Evolutionary conservation across 352 stramenopile species (phyloP).

Genomic region (Pythium oligandrum): DNA sequence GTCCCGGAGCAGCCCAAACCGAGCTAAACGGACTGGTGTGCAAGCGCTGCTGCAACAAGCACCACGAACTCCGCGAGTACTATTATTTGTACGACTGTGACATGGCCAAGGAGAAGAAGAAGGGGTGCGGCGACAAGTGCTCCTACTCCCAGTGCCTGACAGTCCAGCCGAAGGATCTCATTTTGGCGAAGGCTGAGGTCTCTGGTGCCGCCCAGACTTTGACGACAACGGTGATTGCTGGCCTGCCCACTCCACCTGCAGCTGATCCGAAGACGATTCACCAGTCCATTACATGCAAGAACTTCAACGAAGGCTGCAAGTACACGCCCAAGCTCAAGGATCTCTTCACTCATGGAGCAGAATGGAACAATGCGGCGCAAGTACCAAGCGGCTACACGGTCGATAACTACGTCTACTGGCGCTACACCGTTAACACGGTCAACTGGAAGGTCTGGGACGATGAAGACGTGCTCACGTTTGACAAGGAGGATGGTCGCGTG

Average conservation of each 20-base stretch:
- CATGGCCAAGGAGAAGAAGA: neutral
- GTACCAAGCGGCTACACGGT: too few relatives aligned
- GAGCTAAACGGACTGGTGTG: neutral
- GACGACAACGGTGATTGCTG: too few relatives aligned
- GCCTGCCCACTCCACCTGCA: too few relatives aligned
- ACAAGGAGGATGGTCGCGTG: neutral
- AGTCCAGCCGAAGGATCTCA: neutral
- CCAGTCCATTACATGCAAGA: neutral
- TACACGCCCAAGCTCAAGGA: neutral
- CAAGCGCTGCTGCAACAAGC: conserved; percentile 4
- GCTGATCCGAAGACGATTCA: neutral
- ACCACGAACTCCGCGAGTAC: neutral
- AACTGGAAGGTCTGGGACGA: too few relatives aligned
- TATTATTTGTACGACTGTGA: neutral
- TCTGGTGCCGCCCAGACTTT: neutral
- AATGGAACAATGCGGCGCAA: too few relatives aligned
- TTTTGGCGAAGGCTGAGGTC: neutral
- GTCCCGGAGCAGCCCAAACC: too few relatives aligned
- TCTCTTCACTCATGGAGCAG: neutral
- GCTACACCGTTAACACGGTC: too few relatives aligned
- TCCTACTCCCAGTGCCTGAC: neutral
- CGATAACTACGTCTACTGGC: too few relatives aligned
- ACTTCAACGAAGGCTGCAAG: neutral
- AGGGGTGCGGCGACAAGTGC: neutral
- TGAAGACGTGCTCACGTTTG: conserved; percentile 1